A percentile compares a stretch with the other conserved stretches of the same genome.
phyloP scores from a whole-genome alignment of 768 basidiomycete genomes.

The Leucosporidium creatinivorum region DNA sequence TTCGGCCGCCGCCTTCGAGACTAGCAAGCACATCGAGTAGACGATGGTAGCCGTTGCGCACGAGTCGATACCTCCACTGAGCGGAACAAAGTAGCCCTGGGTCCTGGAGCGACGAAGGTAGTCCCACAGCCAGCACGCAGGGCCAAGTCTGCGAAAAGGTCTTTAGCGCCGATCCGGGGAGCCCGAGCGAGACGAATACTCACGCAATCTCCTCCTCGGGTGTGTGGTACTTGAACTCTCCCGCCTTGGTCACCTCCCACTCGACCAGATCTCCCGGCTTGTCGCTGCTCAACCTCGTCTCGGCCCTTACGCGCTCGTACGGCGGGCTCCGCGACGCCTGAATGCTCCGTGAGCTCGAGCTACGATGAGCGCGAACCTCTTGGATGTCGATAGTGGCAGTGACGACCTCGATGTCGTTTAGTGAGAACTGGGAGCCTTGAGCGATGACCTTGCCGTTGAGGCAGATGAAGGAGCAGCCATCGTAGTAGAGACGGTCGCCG shows the following conservation, averaged over 20 bases:
- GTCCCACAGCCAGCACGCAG: slow-evolving; percentile 99
- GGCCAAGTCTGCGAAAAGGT: slow-evolving; percentile 62
- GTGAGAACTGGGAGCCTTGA: slow-evolving; percentile 93
- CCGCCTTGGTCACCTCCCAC: slow-evolving; percentile 49
- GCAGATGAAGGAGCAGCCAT: slow-evolving; percentile 93
- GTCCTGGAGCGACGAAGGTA: slow-evolving; percentile 88
- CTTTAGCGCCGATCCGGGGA: neutral
- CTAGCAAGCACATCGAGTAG: slow-evolving; percentile 90
- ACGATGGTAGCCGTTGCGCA: slow-evolving; percentile 95
- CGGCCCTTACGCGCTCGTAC: slow-evolving; percentile 76
- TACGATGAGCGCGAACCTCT: slow-evolving; percentile 82
- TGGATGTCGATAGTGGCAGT: slow-evolving; percentile 95
- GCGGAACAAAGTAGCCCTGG: slow-evolving; percentile 89
- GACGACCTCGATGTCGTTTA: slow-evolving; percentile 92
- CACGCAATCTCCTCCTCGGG: slow-evolving; percentile 98
- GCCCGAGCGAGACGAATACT: slow-evolving; percentile 40
- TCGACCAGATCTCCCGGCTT: slow-evolving; percentile 54
- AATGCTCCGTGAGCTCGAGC: slow-evolving; percentile 68
- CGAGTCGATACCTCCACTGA: slow-evolving; percentile 94
- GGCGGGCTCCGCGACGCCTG: slow-evolving; percentile 70
- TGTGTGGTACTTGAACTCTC: slow-evolving; percentile 63
- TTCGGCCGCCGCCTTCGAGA: slow-evolving; percentile 71
- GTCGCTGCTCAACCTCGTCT: slow-evolving; percentile 58
- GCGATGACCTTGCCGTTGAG: slow-evolving; percentile 87
- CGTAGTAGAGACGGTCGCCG: slow-evolving; percentile 94